A percentile compares a stretch with the other conserved stretches of the same genome.
Evolutionary conservation across 768 basidiomycete genomes (phyloP).

Genomic region (Lentinula edodes): DNA sequence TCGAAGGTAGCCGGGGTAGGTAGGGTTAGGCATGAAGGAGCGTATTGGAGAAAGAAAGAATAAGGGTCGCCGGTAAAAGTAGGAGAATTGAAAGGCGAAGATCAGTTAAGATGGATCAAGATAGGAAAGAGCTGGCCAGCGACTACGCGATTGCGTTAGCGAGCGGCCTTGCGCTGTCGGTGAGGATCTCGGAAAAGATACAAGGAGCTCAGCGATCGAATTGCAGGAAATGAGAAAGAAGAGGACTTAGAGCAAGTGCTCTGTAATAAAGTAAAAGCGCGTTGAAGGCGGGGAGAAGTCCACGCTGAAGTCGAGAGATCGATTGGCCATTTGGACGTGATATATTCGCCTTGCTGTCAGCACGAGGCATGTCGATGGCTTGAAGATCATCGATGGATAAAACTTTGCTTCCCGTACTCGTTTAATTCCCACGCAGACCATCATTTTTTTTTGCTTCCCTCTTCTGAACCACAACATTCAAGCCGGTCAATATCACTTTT

Average conservation of each 20-base stretch:
- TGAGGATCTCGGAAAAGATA: conserved; percentile 23
- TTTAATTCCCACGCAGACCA: background rate
- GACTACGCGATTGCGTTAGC: conserved; percentile 1
- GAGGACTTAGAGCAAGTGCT: conserved; percentile 17
- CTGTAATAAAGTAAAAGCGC: conserved; percentile 15
- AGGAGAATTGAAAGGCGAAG: conserved; percentile 3
- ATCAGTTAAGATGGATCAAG: conserved; percentile 13
- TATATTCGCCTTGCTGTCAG: conserved; percentile 35
- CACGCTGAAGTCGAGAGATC: conserved; percentile 6
- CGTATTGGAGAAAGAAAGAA: conserved; percentile 6
- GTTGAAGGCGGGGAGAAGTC: conserved; percentile 9
- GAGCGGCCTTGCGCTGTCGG: conserved; percentile 33
- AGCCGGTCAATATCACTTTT: too few species aligned
- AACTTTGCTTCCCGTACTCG: background rate
- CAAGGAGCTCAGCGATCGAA: conserved; percentile 8
- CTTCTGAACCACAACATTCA: too few species aligned
- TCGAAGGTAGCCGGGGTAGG: conserved; percentile 7
- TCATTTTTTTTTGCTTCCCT: background rate
- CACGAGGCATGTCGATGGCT: conserved; percentile 29
- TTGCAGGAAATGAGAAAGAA: conserved; percentile 1
- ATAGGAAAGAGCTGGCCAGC: conserved; percentile 7
- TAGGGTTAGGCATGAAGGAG: conserved; percentile 10
- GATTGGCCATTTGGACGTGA: conserved; percentile 1
- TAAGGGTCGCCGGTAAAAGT: conserved; percentile 6
- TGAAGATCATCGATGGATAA: conserved; percentile 10